A percentile compares a stretch with the other conserved stretches of the same genome.
Conservation (phyloP, 2,329 filamentous ascomycete species). For the Gaeumannomyces tritici region DNA sequence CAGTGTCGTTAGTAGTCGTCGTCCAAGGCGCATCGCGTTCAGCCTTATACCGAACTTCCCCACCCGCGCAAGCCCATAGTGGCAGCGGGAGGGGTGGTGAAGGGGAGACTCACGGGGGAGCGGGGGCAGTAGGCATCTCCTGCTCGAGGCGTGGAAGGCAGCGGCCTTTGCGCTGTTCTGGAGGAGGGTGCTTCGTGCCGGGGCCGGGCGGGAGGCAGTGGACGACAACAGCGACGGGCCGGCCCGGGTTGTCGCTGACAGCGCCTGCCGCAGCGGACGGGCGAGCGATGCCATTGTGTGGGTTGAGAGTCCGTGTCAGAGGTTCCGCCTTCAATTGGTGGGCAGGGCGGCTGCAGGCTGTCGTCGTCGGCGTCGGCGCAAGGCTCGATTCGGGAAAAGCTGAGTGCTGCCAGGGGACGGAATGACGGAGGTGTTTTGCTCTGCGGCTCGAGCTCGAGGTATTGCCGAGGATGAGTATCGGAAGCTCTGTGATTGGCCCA, state of each 20-base stretch:
- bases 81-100: not conserved
- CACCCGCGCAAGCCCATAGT: not conserved
- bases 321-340: not conserved
- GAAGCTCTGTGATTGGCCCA: slow-evolving; percentile 32
- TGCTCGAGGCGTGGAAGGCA: slow-evolving; percentile 78
- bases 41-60: not conserved
- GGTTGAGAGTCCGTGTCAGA: not conserved
- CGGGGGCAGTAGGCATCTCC: slow-evolving; percentile 68
- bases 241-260: slow-evolving; percentile 23
- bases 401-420: not conserved
- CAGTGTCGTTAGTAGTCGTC: not conserved
- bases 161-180: slow-evolving; percentile 47
- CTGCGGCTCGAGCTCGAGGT: not conserved
- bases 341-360: too few relatives aligned
- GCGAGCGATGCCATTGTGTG: slow-evolving; percentile 45
- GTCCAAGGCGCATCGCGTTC: slow-evolving; percentile 2
- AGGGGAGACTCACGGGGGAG: slow-evolving; percentile 63
- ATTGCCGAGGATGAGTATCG: slow-evolving; percentile 46
- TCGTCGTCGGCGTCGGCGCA: not conserved
- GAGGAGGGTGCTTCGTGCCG: slow-evolving; percentile 16
- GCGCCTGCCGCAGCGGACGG: slow-evolving; percentile 45
- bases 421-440: not conserved
- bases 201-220: slow-evolving; percentile 1
- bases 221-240: slow-evolving; percentile 25
- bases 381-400: not conserved